Percentiles rank a stretch among this genome's conserved stretches.
Evolutionary conservation across 1,284 basidiomycete species (phyloP).

Genomic region (Pseudozyma thailandica): DNA sequence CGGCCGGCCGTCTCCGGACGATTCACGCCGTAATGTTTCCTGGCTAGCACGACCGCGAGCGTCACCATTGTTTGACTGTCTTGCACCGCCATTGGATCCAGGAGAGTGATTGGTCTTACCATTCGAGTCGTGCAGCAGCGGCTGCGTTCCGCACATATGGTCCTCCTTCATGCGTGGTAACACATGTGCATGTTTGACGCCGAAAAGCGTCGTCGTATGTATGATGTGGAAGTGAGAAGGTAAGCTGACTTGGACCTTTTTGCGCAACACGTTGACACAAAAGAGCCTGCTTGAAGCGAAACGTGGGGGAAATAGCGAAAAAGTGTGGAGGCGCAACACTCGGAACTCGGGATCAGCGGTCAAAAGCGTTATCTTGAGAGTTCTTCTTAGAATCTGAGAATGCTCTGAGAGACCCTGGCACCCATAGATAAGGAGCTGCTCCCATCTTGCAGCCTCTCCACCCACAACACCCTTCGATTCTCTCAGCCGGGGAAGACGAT

Average conservation of each 20-base stretch:
- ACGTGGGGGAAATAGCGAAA: no score
- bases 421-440: background rate
- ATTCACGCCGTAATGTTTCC: slow-evolving; percentile 23
- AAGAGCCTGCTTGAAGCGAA: no score
- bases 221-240: background rate
- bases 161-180: slow-evolving; percentile 20
- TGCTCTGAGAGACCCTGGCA: no score
- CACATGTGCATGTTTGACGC: slow-evolving; percentile 13
- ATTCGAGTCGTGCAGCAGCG: background rate
- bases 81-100: background rate
- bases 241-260: background rate
- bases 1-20: background rate
- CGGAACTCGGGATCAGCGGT: no score
- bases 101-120: background rate
- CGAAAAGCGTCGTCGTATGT: background rate
- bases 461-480: no score
- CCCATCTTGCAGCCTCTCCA: no score
- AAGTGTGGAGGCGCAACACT: no score
- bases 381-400: no score
- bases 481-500: no score
- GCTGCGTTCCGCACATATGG: slow-evolving; percentile 4
- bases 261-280: no score
- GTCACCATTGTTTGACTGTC: background rate
- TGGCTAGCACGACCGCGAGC: slow-evolving; percentile 12
- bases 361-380: no score